A percentile compares a stretch with the other conserved stretches of the same genome.
These are phyloP conservation scores for Rhodotorula sp. DNA, from an alignment of 1,284 basidiomycete species.

Conservation along the genomic window DNA sequence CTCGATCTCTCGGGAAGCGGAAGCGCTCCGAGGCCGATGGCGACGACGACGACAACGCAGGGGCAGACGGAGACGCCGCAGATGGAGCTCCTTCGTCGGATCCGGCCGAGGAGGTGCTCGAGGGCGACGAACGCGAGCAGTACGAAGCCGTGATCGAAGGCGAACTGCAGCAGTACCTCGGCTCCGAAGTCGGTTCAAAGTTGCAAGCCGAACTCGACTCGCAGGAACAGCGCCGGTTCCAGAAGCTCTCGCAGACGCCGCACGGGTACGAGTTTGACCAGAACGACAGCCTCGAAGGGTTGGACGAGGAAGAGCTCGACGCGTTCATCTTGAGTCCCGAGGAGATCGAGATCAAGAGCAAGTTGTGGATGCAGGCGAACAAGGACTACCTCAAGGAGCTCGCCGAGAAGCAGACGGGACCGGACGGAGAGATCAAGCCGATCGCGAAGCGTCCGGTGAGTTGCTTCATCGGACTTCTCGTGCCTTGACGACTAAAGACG, in stretches of 20 bases:
- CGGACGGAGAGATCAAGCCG: slow-evolving; percentile 59
- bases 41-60: background rate
- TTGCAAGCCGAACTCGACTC: slow-evolving; percentile 51
- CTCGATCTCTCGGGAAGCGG: slow-evolving; percentile 33
- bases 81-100: background rate
- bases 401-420: slow-evolving; percentile 65
- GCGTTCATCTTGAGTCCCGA: slow-evolving; percentile 74
- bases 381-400: slow-evolving; percentile 87
- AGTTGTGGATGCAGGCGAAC: slow-evolving; percentile 96
- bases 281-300: slow-evolving; percentile 58
- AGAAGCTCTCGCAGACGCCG: slow-evolving; percentile 25
- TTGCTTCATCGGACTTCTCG: background rate
- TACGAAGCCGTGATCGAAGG: slow-evolving; percentile 40
- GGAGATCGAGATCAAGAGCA: slow-evolving; percentile 85
- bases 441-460: slow-evolving; percentile 47
- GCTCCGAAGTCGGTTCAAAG: slow-evolving; percentile 59
- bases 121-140: slow-evolving; percentile 31
- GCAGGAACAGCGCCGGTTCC: slow-evolving; percentile 32
- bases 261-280: slow-evolving; percentile 21
- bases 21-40: slow-evolving; percentile 27
- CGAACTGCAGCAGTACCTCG: slow-evolving; percentile 59
- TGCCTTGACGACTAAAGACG: slow-evolving; percentile 22
- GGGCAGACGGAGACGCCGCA: background rate
- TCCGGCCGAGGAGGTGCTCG: slow-evolving; percentile 39
- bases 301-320: slow-evolving; percentile 94